Evolutionary conservation across 2,329 filamentous ascomycete species (phyloP).

Genomic region (Cryphonectria parasitica): DNA sequence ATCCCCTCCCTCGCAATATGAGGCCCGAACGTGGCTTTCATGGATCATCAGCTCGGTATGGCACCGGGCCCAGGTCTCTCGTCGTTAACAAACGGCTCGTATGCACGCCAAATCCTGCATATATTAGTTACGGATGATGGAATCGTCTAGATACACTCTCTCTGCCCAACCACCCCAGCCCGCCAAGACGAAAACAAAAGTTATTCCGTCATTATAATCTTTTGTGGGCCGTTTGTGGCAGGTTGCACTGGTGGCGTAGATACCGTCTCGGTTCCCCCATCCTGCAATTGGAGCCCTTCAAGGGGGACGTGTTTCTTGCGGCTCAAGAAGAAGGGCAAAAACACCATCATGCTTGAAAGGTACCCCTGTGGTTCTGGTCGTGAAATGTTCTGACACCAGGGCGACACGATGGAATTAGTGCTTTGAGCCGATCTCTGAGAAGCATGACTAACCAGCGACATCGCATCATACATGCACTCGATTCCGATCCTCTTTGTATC

Average conservation of each 20-base stretch:
- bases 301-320: neutral
- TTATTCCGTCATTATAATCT: neutral
- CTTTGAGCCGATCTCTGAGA: neutral
- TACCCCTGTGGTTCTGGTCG: neutral
- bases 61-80: neutral
- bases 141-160: neutral
- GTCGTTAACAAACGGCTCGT: neutral
- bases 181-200: neutral
- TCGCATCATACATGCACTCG: neutral
- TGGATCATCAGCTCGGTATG: constrained; percentile 4
- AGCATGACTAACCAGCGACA: neutral
- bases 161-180: neutral
- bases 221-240: constrained; percentile 6
- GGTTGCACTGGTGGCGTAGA: neutral
- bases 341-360: neutral
- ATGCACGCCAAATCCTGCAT: neutral
- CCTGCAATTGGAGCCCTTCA: neutral
- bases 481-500: neutral
- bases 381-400: neutral
- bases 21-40: neutral
- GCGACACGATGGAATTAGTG: neutral
- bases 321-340: neutral
- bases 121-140: neutral
- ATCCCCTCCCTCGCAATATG: neutral
- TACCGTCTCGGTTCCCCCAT: neutral